These are phyloP conservation scores for Akanthomyces lecanii DNA, from an alignment of 2,329 filamentous ascomycete genomes.

Conservation along the genomic window DNA sequence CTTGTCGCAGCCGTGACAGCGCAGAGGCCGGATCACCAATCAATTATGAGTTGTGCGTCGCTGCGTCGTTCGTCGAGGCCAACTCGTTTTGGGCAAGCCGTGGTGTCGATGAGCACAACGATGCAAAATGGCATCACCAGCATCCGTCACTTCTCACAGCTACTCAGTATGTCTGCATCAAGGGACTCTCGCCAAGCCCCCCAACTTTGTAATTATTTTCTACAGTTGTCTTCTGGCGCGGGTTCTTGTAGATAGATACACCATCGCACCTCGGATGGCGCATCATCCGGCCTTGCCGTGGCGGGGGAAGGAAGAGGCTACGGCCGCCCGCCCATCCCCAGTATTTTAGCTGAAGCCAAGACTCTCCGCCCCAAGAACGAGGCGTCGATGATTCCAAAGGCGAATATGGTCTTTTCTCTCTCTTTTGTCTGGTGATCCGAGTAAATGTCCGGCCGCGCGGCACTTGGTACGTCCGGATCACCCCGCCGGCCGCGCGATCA, in stretches of 20 bases:
- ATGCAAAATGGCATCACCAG: background rate
- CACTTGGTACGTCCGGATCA: background rate
- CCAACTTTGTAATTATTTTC: too few species aligned
- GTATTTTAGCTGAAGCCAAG: background rate
- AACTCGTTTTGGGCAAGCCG: background rate
- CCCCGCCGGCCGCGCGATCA: too few species aligned
- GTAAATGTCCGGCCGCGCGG: too few species aligned
- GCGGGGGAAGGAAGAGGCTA: background rate
- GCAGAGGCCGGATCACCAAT: background rate
- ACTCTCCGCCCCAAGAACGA: background rate
- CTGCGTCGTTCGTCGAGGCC: background rate
- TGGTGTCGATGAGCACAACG: background rate
- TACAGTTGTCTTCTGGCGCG: too few species aligned
- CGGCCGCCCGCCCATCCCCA: background rate
- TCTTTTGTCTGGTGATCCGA: background rate
- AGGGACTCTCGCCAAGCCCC: too few species aligned
- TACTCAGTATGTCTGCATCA: too few species aligned
- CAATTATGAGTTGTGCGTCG: background rate
- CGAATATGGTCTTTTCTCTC: background rate
- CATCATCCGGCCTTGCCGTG: constrained; percentile 9
- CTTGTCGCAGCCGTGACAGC: background rate
- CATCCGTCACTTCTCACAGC: background rate
- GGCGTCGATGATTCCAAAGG: background rate
- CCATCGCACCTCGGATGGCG: background rate
- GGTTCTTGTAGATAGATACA: too few species aligned